phyloP scores from a whole-genome alignment of 2,329 filamentous ascomycete genomes.

The Acrocalymma vagum region DNA sequence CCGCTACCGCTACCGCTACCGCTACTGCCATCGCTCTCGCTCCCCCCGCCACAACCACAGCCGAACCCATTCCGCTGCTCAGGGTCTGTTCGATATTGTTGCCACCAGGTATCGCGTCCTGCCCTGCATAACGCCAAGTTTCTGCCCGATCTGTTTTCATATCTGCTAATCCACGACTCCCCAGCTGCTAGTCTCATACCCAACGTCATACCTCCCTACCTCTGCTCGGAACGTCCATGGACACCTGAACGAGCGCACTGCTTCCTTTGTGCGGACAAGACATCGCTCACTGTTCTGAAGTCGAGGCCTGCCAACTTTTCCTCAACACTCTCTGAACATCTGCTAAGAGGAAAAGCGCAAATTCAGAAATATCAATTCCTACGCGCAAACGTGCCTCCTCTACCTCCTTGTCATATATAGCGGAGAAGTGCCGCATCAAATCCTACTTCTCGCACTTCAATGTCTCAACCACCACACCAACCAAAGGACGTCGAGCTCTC shows the following conservation, averaged over 20 bases:
- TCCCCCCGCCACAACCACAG: background rate
- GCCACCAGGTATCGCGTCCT: slow-evolving; percentile 20
- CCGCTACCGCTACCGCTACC: slow-evolving; percentile 1
- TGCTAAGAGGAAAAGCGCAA: too few relatives aligned
- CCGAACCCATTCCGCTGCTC: slow-evolving; percentile 7
- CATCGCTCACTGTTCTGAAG: slow-evolving; percentile 1
- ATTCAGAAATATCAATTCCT: too few relatives aligned
- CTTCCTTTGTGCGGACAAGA: slow-evolving; percentile 16
- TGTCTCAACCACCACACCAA: slow-evolving; percentile 36
- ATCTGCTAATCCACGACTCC: slow-evolving; percentile 6
- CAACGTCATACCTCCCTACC: slow-evolving; percentile 10
- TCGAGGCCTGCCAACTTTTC: slow-evolving; percentile 4
- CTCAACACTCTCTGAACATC: background rate
- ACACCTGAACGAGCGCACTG: slow-evolving; percentile 20
- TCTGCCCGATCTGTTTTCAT: slow-evolving; percentile 2
- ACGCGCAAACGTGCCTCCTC: background rate
- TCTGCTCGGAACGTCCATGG: slow-evolving; percentile 24
- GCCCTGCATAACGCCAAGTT: slow-evolving; percentile 32
- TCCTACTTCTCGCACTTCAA: slow-evolving; percentile 19
- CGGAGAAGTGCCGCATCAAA: background rate
- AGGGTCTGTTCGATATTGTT: slow-evolving; percentile 9
- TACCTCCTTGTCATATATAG: background rate
- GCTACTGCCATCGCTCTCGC: slow-evolving; percentile 8
- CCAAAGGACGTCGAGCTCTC: slow-evolving; percentile 17
- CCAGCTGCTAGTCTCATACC: background rate